Evolutionary conservation across 257 asterid species (phyloP), one percentile per base, ranked within the genome.

Genomic region (Ehretia macrophylla): DNA sequence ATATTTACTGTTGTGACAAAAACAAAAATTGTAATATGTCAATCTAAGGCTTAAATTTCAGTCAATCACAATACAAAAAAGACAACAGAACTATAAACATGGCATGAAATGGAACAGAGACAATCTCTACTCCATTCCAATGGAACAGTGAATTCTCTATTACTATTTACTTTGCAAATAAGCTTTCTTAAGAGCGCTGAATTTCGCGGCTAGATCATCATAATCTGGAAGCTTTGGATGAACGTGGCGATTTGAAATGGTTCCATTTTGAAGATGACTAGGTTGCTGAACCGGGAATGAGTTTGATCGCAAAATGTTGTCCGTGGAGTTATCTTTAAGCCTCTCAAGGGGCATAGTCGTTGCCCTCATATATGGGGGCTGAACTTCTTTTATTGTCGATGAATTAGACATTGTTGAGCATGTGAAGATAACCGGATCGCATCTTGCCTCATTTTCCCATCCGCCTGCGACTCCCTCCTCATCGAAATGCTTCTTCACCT

Each of bases 141-240:
- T 42, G 14, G 14, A 42, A 10, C 47, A 42, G 4, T 27, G 35
- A 27, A 27, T 27, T 16, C 54, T 20, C 40, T 32, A 17, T 23
- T 64, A 21, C 10, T 66, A 58, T 53, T 72, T 65, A 46, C 47
- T 53, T 50, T 42, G 69, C 49, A 79, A 66, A 32, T 76, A 72
- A 14, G 68, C 82, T 58, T 65, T 81, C 81, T 90, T 90, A 60
- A 90, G 80, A 52, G 79, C 85, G 75, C 55, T 68, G 72, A 90
- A 90, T 68, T 68, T 85, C 0, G 85, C 85, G 14, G 82, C 81
- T 39, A 90, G 68, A 53, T 87, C 95, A 51, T 90, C 96, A 23
- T 90, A 90, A 59, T 90, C 88, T 4, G 97, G 97, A 13, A 90
- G 92, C 79, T 90, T 90, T 8, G 97, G 97, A 67, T 90, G 97